These are phyloP conservation scores for Wickerhamomyces sp. DNA, from an alignment of 1,139 yeast species.

Conservation along the genomic window DNA sequence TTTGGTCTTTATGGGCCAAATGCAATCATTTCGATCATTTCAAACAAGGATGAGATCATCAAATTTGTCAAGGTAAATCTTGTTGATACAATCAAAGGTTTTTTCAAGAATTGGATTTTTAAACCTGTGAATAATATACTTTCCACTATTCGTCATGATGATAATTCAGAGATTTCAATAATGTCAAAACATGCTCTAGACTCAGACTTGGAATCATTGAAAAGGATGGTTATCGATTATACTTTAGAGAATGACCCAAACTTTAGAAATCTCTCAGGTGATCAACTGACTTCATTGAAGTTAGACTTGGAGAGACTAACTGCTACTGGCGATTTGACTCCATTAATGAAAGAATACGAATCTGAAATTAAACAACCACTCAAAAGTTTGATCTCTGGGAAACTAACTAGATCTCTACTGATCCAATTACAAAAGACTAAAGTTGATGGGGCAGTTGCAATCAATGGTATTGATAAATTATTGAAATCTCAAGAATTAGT, in stretches of 20 bases:
- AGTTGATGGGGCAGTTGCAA: constrained; percentile 89
- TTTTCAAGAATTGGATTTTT: constrained; percentile 77
- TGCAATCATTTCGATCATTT: constrained; percentile 37
- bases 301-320: constrained; percentile 34
- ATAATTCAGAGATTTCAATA: constrained; percentile 60
- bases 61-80: constrained; percentile 56
- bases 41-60: constrained; percentile 46
- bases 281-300: constrained; percentile 17
- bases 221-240: constrained; percentile 82
- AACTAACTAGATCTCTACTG: constrained; percentile 67
- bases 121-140: constrained; percentile 73
- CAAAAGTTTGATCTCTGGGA: constrained; percentile 58
- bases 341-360: constrained; percentile 79
- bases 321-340: constrained; percentile 68
- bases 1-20: constrained; percentile 46
- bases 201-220: constrained; percentile 75
- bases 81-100: constrained; percentile 59
- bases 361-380: constrained; percentile 68
- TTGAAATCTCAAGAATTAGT: constrained; percentile 88
- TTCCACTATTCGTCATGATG: constrained; percentile 76
- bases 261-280: constrained; percentile 22
- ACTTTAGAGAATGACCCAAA: constrained; percentile 38
- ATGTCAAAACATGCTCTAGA: constrained; percentile 74
- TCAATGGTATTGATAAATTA: constrained; percentile 84
- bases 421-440: constrained; percentile 93